A percentile compares a stretch with the other conserved stretches of the same genome.
Evolutionary conservation across 1,284 basidiomycete species (phyloP).

Genomic region (Ganoderma boninense): DNA sequence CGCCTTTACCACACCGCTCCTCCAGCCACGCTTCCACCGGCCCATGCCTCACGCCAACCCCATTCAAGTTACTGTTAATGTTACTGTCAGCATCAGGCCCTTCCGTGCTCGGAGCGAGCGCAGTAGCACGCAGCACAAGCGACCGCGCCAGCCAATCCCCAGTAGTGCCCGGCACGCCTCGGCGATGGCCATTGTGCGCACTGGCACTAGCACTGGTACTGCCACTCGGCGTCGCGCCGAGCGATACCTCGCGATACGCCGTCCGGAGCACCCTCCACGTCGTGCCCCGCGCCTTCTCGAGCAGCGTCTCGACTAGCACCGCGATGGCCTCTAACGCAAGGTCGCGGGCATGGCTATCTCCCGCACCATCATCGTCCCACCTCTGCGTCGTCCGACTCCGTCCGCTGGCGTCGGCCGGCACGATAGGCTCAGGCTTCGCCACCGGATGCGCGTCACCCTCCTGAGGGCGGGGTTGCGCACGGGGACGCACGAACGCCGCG

Average conservation of each 20-base stretch:
- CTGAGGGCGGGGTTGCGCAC: background rate
- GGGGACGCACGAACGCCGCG: constrained; percentile 16
- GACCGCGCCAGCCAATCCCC: constrained; percentile 61
- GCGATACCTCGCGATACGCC: constrained; percentile 67
- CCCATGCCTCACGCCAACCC: constrained; percentile 1
- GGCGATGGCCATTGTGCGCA: constrained; percentile 23
- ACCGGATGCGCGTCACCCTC: background rate
- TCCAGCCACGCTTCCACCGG: constrained; percentile 60
- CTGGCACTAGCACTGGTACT: background rate
- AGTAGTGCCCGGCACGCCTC: constrained; percentile 47
- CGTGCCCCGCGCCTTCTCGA: constrained; percentile 56
- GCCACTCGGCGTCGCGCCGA: constrained; percentile 33
- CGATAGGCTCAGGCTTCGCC: background rate
- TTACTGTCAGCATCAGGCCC: background rate
- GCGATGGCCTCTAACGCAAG: constrained; percentile 53
- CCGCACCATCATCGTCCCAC: background rate
- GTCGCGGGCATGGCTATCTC: constrained; percentile 23
- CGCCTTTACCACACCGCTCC: constrained; percentile 49
- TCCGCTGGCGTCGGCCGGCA: background rate
- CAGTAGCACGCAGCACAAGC: constrained; percentile 45
- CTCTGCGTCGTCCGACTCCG: background rate
- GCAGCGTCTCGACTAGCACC: constrained; percentile 54
- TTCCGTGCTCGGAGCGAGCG: background rate
- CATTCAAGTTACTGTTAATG: background rate
- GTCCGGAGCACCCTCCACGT: constrained; percentile 68